Percentiles rank a stretch among this genome's conserved stretches.
These are phyloP conservation scores for Saccharomycopsis synnaedendra DNA, from an alignment of 805 yeast species.

Conservation along the genomic window DNA sequence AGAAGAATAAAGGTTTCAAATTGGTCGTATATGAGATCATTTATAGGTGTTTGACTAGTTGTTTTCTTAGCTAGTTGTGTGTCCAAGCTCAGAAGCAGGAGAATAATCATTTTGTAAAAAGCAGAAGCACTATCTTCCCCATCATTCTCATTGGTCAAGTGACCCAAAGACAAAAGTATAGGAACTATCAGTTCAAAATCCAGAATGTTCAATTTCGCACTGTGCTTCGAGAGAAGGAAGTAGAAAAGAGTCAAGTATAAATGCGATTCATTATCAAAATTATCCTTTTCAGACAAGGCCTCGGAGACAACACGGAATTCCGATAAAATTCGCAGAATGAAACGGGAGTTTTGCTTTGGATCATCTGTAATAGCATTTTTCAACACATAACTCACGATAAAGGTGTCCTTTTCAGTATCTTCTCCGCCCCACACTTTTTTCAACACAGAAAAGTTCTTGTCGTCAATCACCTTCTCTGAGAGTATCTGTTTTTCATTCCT, in stretches of 20 bases:
- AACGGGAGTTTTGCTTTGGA: no score
- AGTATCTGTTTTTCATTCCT: not conserved
- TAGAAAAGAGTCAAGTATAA: constrained; percentile 7
- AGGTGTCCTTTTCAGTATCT: no score
- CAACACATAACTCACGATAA: no score
- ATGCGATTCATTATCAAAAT: not conserved
- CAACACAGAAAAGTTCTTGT: no score
- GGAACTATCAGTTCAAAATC: constrained; percentile 4
- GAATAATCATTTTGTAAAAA: not conserved
- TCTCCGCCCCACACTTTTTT: no score
- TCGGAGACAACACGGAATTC: no score
- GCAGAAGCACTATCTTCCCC: not conserved
- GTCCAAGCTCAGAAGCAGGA: not conserved
- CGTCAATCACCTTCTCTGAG: no score
- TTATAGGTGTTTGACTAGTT: not conserved
- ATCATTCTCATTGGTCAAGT: not conserved
- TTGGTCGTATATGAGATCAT: constrained; percentile 1
- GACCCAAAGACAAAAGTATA: constrained; percentile 1
- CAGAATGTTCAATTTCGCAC: not conserved
- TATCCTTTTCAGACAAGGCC: not conserved
- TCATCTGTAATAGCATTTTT: no score
- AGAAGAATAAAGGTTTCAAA: constrained; percentile 2
- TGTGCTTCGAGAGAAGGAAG: not conserved
- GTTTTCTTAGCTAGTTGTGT: not conserved
- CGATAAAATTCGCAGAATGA: no score